Evolutionary conservation across 305 asterid genomes (phyloP), one percentile per base, ranked within the genome.

Genomic region (Ajuga reptans): DNA sequence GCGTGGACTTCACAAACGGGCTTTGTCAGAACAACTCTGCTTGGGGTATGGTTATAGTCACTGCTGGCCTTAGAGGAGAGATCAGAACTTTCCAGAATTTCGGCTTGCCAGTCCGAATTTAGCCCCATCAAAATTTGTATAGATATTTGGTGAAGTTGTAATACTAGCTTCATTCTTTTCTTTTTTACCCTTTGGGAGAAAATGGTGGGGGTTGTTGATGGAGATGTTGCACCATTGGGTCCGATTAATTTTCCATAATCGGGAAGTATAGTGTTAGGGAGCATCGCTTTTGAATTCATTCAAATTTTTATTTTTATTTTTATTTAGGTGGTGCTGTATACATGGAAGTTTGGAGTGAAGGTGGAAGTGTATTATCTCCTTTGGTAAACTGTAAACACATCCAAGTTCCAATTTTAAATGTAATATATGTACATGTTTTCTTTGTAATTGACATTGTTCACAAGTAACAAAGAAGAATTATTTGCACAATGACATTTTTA

Each of bases 31-130:
- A 72, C 77, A 82, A 83, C 75, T 78, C 89, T 3, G 98, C 96
- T 6, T 87, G 95, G 99, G 96, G 96, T 42, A 83, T 89, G 90
- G 98, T 87, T 41, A 86, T 94, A 37, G 96, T 91, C 24, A 84
- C 96, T 14, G 99, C 99, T 1, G 95, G 99, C 36, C 88, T 79
- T 47, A 78, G 89, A 77, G 98, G 99, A 36, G 95, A 94, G 72
- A 87, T 94, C 83, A 84, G 85, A 75, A 81, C 89, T 55, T 94
- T 91, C 77, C 96, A 91, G 78, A 94, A 89, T 79, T 94, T 94
- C 46, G 98, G 99, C 54, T 77, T 86, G 81, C 99, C 99, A 4
- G 72, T 87, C 54, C 88, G 97, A 31, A 83, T 88, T 9, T 81
- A 73, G 71, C 71, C 18, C 5, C 43, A 36, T 8, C 69, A 67